Percentiles rank a stretch among this genome's conserved stretches.
Conservation (phyloP, 2,329 filamentous ascomycete genomes). For the Colletotrichum shisoi region DNA sequence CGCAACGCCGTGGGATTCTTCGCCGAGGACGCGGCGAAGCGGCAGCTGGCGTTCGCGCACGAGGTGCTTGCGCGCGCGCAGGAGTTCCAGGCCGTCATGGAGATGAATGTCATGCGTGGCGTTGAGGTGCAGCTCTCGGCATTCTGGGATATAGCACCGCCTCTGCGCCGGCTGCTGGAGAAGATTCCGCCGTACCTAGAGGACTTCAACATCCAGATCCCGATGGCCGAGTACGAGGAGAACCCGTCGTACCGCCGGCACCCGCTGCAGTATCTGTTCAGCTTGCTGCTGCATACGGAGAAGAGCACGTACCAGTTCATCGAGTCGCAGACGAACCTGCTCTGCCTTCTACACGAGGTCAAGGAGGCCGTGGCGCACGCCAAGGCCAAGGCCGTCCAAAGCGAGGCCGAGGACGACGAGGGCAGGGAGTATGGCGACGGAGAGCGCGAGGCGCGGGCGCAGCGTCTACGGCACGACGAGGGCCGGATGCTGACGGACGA, state of each 20-base stretch:
- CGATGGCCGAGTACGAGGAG: conserved; percentile 79
- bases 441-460: conserved; percentile 53
- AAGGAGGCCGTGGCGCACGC: conserved; percentile 79
- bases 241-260: conserved; percentile 82
- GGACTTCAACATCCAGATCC: conserved; percentile 78
- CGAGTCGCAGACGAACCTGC: conserved; percentile 88
- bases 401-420: conserved; percentile 61
- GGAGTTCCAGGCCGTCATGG: conserved; percentile 79
- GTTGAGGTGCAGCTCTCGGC: conserved; percentile 91
- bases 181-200: conserved; percentile 71
- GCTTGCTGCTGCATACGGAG: conserved; percentile 82
- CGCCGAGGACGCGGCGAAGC: conserved; percentile 75
- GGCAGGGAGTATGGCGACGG: conserved; percentile 47
- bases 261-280: conserved; percentile 90
- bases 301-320: conserved; percentile 97
- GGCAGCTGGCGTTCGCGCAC: conserved; percentile 73
- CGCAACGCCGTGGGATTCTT: conserved; percentile 84
- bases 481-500: conserved; percentile 79
- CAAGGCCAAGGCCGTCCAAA: conserved; percentile 71
- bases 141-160: conserved; percentile 97
- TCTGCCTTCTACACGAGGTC: conserved; percentile 90
- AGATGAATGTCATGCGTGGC: conserved; percentile 83
- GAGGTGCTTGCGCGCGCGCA: conserved; percentile 77
- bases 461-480: conserved; percentile 70
- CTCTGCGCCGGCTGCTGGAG: conserved; percentile 78